A percentile compares a stretch with the other conserved stretches of the same genome.
These are phyloP conservation scores for Arthrobotrys conoides DNA, from an alignment of 2,329 filamentous ascomycete species.

Conservation along the genomic window DNA sequence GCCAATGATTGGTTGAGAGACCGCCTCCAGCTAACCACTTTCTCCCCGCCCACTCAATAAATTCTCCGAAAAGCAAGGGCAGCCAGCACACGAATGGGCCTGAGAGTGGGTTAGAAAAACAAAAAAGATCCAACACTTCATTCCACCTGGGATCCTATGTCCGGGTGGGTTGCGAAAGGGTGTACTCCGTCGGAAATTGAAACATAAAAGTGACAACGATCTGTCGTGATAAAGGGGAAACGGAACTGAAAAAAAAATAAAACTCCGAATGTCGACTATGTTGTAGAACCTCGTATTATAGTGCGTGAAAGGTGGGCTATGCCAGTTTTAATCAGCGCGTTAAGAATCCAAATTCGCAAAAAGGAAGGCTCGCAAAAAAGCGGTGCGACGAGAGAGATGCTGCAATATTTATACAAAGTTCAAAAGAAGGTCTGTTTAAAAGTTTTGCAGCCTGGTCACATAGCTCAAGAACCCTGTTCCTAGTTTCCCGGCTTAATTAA, in stretches of 20 bases:
- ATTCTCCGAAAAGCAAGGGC: conserved; percentile 61
- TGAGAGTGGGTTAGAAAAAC: conserved; percentile 43
- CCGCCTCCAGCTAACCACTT: conserved; percentile 47
- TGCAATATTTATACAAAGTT: conserved; percentile 54
- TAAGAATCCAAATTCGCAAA: background rate
- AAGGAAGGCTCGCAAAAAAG: conserved; percentile 8
- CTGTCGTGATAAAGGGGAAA: conserved; percentile 34
- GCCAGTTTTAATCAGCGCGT: conserved; percentile 1
- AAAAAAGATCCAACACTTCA: conserved; percentile 55
- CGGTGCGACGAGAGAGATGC: conserved; percentile 23
- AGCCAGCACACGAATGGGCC: conserved; percentile 28
- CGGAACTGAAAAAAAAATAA: background rate
- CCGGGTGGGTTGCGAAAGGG: conserved; percentile 46
- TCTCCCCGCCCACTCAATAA: conserved; percentile 59
- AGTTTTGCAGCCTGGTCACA: conserved; percentile 34
- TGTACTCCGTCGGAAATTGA: conserved; percentile 40
- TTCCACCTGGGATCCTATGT: conserved; percentile 35
- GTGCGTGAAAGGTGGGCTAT: background rate
- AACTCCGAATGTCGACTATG: conserved; percentile 7
- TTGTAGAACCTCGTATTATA: conserved; percentile 9
- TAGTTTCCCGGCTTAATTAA: conserved; percentile 58
- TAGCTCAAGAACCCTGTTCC: conserved; percentile 45
- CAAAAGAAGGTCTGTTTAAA: conserved; percentile 49
- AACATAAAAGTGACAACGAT: conserved; percentile 24
- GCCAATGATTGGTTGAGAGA: conserved; percentile 44